A percentile compares a stretch with the other conserved stretches of the same genome.
Conservation (phyloP, 257 asterid genomes). For the Plantago major region DNA sequence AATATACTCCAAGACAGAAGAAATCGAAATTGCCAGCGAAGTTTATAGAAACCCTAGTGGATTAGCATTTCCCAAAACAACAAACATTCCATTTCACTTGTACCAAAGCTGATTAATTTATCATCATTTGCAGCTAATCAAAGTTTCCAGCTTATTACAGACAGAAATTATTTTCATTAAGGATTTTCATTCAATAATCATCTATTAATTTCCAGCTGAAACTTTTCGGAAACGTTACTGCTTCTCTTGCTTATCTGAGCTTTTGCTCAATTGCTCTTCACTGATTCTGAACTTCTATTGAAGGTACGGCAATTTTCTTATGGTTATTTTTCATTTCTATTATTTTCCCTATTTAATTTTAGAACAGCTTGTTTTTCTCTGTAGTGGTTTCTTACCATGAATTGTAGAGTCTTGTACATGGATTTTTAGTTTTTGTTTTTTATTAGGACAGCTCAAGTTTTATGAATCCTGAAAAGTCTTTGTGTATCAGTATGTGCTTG, state of each 20-base stretch:
- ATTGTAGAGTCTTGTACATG: not conserved
- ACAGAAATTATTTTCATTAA: not conserved
- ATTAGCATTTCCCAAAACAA: slow-evolving; percentile 13
- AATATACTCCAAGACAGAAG: not conserved
- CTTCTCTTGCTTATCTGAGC: too few relatives aligned
- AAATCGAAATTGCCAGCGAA: slow-evolving; percentile 14
- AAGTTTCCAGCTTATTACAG: not conserved
- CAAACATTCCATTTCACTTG: slow-evolving; percentile 23
- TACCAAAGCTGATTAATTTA: slow-evolving; percentile 18
- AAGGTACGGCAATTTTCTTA: slow-evolving; percentile 24
- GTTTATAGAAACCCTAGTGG: slow-evolving; percentile 37
- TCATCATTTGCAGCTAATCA: not conserved
- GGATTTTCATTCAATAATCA: not conserved
- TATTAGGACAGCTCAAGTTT: not conserved
- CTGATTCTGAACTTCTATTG: slow-evolving; percentile 16
- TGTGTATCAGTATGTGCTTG: not conserved
- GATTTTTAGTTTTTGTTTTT: not conserved
- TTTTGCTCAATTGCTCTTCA: slow-evolving; percentile 1
- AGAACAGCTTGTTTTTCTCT: not conserved
- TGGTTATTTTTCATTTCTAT: not conserved
- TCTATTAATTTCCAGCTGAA: not conserved
- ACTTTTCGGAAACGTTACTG: slow-evolving; percentile 1
- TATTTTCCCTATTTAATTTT: not conserved
- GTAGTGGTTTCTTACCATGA: not conserved
- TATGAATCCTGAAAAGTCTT: not conserved